A percentile compares a stretch with the other conserved stretches of the same genome.
phyloP scores from a whole-genome alignment of 2,329 filamentous ascomycete species.

The Claviceps spartinae region DNA sequence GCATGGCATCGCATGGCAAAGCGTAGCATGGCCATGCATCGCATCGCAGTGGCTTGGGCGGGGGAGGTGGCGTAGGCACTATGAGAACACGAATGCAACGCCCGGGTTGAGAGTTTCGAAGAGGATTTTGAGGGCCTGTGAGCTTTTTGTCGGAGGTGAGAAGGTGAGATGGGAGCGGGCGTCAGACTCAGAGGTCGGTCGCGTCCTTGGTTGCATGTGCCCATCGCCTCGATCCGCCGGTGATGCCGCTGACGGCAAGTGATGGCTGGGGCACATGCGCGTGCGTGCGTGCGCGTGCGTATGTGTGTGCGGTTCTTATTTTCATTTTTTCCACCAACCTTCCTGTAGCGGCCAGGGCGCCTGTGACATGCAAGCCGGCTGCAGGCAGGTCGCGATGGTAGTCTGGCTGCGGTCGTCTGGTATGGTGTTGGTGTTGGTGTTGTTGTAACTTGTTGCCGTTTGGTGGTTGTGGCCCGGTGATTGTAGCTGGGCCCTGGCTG shows the following conservation, averaged over 20 bases:
- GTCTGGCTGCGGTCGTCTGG: neutral
- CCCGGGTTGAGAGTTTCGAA: neutral
- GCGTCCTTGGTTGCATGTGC: neutral
- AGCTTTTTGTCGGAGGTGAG: neutral
- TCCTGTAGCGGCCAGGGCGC: neutral
- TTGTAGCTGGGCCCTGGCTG: no score
- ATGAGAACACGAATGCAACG: constrained; percentile 1
- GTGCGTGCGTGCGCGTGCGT: neutral
- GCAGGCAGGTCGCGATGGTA: neutral
- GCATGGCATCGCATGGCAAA: neutral
- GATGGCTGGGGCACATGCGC: neutral
- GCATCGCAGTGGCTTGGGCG: neutral
- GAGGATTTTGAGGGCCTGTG: neutral
- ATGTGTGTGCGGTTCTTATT: neutral
- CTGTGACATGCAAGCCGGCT: neutral
- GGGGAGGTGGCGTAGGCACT: neutral
- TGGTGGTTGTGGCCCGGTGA: no score
- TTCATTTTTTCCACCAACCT: neutral
- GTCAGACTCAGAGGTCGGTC: neutral
- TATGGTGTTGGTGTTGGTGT: neutral
- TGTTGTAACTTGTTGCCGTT: no score
- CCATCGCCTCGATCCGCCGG: neutral
- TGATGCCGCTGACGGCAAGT: neutral
- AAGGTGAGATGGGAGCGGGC: neutral
- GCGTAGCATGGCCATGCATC: neutral